Evolutionary conservation across 331 rosid genomes (phyloP).

Genomic region (Spiraea crenata): DNA sequence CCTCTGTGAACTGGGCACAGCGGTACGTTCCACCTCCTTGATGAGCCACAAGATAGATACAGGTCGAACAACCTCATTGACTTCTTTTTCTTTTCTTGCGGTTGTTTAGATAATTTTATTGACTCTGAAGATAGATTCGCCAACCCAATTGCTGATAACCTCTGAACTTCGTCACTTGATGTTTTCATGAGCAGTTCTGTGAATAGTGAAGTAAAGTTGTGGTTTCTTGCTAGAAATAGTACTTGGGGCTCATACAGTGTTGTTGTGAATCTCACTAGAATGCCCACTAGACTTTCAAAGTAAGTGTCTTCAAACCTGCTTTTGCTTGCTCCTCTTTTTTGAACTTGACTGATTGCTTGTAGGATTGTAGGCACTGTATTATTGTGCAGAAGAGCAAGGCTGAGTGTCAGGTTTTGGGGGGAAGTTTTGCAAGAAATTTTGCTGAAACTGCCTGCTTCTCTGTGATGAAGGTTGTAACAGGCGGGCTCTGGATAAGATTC

Average conservation of each 20-base stretch:
- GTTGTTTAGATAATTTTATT: slow-evolving; percentile 35
- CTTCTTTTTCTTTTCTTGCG: slow-evolving; percentile 26
- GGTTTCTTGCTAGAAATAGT: slow-evolving; percentile 35
- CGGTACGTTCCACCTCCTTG: slow-evolving; percentile 21
- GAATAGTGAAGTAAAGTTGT: slow-evolving; percentile 36
- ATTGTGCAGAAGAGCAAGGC: slow-evolving; percentile 30
- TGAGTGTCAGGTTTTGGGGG: slow-evolving; percentile 38
- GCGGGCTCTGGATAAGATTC: slow-evolving; percentile 28
- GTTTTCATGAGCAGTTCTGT: slow-evolving; percentile 36
- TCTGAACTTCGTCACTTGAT: slow-evolving; percentile 45
- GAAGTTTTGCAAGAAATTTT: slow-evolving; percentile 41
- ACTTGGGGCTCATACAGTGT: slow-evolving; percentile 43
- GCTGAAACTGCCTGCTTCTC: slow-evolving; percentile 49
- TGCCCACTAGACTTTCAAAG: slow-evolving; percentile 41
- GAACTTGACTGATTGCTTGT: slow-evolving; percentile 36
- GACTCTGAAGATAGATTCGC: slow-evolving; percentile 50
- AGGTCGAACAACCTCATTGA: slow-evolving; percentile 18
- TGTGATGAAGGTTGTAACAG: slow-evolving; percentile 25
- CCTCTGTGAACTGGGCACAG: slow-evolving; percentile 49
- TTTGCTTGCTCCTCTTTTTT: slow-evolving; percentile 24
- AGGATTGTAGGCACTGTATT: slow-evolving; percentile 36
- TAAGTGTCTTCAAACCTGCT: slow-evolving; percentile 26
- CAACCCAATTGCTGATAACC: slow-evolving; percentile 47
- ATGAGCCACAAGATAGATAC: slow-evolving; percentile 29
- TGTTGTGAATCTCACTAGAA: slow-evolving; percentile 46